Evolutionary conservation across 2,329 filamentous ascomycete species (phyloP).

Genomic region (Triangularia setosa): DNA sequence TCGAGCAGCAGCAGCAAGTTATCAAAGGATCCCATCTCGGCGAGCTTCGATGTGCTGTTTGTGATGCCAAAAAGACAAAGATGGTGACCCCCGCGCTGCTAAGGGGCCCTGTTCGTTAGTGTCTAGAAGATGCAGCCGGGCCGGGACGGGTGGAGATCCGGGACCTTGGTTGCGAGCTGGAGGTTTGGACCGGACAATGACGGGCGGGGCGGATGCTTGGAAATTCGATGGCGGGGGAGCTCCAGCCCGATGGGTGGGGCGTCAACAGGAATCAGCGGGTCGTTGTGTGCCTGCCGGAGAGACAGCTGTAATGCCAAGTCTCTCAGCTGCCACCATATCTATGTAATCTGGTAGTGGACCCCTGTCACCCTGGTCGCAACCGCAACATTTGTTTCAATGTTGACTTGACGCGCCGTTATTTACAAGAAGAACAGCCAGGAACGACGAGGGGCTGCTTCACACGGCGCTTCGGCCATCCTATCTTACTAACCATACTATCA

Average conservation of each 20-base stretch:
- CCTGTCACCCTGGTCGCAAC: neutral
- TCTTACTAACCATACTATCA: slow-evolving; percentile 24
- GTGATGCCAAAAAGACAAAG: neutral
- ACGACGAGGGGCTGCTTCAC: too few relatives aligned
- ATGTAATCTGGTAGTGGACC: neutral
- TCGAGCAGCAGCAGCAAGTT: slow-evolving; percentile 66
- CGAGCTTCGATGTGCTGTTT: neutral
- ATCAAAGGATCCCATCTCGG: slow-evolving; percentile 39
- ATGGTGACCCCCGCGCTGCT: neutral
- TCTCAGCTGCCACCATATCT: neutral
- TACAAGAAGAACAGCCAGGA: too few relatives aligned
- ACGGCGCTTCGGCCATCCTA: slow-evolving; percentile 31
- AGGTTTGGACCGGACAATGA: neutral
- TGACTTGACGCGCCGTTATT: slow-evolving; percentile 5
- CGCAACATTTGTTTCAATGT: too few relatives aligned
- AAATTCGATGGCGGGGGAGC: neutral
- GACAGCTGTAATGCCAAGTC: neutral
- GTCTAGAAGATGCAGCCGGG: neutral
- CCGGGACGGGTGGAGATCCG: slow-evolving; percentile 1
- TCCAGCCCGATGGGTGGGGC: too few relatives aligned
- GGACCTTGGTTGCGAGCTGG: neutral
- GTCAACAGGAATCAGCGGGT: too few relatives aligned
- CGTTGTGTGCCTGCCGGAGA: neutral
- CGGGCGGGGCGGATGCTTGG: neutral
- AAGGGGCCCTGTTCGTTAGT: neutral